A percentile compares a stretch with the other conserved stretches of the same genome.
These are phyloP conservation scores for Psilocybe subaeruginosa DNA, from an alignment of 768 basidiomycete species.

Conservation along the genomic window DNA sequence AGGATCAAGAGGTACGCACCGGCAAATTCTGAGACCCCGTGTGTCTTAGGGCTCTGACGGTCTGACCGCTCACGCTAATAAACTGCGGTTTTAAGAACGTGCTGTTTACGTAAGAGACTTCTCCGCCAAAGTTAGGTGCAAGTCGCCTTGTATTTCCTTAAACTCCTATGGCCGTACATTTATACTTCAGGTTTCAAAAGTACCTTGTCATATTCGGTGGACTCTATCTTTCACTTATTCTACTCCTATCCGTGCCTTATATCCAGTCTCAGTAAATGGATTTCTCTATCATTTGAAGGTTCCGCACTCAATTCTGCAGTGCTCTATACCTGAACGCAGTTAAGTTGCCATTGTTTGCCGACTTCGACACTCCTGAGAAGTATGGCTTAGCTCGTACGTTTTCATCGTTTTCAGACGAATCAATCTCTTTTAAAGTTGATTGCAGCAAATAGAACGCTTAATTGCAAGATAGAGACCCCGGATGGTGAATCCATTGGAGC, in stretches of 20 bases:
- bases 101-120: too few relatives aligned
- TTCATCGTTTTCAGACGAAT: conserved; percentile 4
- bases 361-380: conserved; percentile 70
- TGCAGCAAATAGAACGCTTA: conserved; percentile 76
- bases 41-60: too few relatives aligned
- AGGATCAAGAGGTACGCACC: too few relatives aligned
- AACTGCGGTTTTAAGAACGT: too few relatives aligned
- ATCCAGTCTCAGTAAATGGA: conserved; percentile 66
- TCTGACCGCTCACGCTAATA: too few relatives aligned
- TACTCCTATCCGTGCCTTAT: conserved; percentile 59
- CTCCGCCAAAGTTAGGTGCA: neutral
- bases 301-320: conserved; percentile 24
- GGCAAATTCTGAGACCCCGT: too few relatives aligned
- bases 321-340: conserved; percentile 66
- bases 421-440: neutral
- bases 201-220: conserved; percentile 45
- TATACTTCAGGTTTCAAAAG: conserved; percentile 26
- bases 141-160: neutral
- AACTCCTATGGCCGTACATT: conserved; percentile 15
- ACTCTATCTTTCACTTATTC: conserved; percentile 55
- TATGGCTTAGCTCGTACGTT: conserved; percentile 80
- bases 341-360: conserved; percentile 61
- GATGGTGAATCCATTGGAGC: conserved; percentile 86
- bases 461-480: conserved; percentile 67
- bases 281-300: conserved; percentile 27